phyloP scores from a whole-genome alignment of 2,329 filamentous ascomycete species.

The Xylaria sp. region DNA sequence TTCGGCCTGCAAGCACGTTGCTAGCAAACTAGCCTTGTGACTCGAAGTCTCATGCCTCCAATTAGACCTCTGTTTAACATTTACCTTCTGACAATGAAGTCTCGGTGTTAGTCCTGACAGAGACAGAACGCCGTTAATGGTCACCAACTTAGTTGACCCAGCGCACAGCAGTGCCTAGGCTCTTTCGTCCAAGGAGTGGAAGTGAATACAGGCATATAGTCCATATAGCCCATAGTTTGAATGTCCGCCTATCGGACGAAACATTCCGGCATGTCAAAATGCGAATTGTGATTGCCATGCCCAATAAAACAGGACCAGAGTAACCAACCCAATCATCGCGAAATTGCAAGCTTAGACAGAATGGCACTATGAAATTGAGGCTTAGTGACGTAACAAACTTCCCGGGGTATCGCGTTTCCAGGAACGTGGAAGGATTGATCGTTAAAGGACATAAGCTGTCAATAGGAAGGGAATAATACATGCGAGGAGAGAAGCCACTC shows the following conservation, averaged over 20 bases:
- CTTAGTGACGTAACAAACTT: constrained; percentile 2
- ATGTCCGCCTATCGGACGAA: constrained; percentile 17
- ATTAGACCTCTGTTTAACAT: neutral
- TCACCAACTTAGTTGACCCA: neutral
- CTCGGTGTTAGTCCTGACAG: neutral
- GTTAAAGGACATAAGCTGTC: neutral
- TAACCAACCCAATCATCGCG: constrained; percentile 18
- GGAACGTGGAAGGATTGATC: neutral
- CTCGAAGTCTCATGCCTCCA: neutral
- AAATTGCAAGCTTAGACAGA: constrained; percentile 12
- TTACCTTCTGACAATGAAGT: neutral
- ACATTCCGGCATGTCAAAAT: constrained; percentile 18
- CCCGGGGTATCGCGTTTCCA: neutral
- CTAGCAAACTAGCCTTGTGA: neutral
- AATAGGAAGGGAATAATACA: neutral
- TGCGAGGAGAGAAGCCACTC: constrained; percentile 8
- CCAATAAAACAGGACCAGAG: constrained; percentile 9
- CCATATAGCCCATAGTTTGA: constrained; percentile 22
- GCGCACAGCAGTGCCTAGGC: neutral
- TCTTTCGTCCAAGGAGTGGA: constrained; percentile 5
- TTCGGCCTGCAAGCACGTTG: neutral
- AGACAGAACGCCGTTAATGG: neutral
- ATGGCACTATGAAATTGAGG: constrained; percentile 10
- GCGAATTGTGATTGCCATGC: constrained; percentile 12
- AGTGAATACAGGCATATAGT: constrained; percentile 27